Evolutionary conservation across 805 yeast species (phyloP).

Genomic region (Sugiyamaella smithiae): DNA sequence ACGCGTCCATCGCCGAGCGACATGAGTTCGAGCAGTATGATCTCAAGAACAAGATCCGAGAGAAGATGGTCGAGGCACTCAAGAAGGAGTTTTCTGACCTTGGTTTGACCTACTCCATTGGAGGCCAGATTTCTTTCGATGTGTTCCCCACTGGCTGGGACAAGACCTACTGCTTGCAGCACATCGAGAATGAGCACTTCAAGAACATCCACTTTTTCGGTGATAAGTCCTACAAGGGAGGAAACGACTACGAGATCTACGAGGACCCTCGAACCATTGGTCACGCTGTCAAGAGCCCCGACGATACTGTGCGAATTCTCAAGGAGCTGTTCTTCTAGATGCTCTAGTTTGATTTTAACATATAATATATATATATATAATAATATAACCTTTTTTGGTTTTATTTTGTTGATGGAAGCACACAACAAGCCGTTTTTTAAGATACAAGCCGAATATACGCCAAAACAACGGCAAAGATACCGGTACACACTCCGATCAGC

Average conservation of each 20-base stretch:
- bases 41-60: conserved; percentile 75
- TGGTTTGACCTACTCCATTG: conserved; percentile 92
- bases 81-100: conserved; percentile 78
- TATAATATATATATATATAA: not conserved
- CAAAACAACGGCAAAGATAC: conserved; percentile 90
- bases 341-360: not conserved
- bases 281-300: conserved; percentile 87
- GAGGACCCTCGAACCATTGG: conserved; percentile 91
- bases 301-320: conserved; percentile 81
- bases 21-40: conserved; percentile 87
- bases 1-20: conserved; percentile 92
- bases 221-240: conserved; percentile 94
- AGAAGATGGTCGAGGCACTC: conserved; percentile 78
- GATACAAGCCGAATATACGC: conserved; percentile 86
- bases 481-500: conserved; percentile 97
- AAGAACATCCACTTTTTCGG: conserved; percentile 94
- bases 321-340: conserved; percentile 62
- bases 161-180: conserved; percentile 95
- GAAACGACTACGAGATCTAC: conserved; percentile 98
- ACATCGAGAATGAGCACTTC: conserved; percentile 82
- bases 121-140: conserved; percentile 98
- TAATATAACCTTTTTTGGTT: not conserved
- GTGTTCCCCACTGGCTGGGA: conserved; percentile 99
- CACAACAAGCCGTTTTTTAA: no score
- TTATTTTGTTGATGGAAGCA: no score